A percentile compares a stretch with the other conserved stretches of the same genome.
phyloP scores from a whole-genome alignment of 805 yeast species.

The Teunomyces kruisii region DNA sequence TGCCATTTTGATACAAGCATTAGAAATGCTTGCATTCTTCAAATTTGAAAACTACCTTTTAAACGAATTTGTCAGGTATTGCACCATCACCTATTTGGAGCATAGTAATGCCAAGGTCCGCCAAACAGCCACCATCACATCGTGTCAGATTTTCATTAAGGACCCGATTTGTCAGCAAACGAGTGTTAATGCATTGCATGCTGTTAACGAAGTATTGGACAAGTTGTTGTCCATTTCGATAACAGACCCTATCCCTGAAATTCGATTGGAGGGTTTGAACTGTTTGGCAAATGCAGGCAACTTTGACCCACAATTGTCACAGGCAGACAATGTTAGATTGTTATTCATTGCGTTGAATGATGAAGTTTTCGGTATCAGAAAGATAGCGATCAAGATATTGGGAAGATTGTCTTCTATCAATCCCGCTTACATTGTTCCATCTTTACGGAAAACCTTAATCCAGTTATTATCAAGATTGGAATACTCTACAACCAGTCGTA shows the following conservation, averaged over 20 bases:
- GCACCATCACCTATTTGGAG: conserved; percentile 81
- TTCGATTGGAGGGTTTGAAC: conserved; percentile 74
- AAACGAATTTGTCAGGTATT: conserved; percentile 83
- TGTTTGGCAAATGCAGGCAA: conserved; percentile 60
- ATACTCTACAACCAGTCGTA: conserved; percentile 69
- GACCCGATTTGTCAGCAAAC: conserved; percentile 86
- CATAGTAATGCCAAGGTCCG: conserved; percentile 79
- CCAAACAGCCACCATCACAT: conserved; percentile 79
- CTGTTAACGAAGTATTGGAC: conserved; percentile 82
- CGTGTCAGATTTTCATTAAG: conserved; percentile 69
- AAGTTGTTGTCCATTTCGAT: conserved; percentile 79
- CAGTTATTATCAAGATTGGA: conserved; percentile 85
- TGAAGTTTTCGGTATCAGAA: conserved; percentile 80
- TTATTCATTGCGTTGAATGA: conserved; percentile 89
- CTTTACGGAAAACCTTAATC: conserved; percentile 79
- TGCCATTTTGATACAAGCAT: conserved; percentile 67
- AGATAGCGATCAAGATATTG: conserved; percentile 71
- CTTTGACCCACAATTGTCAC: conserved; percentile 91
- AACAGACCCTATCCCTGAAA: conserved; percentile 85
- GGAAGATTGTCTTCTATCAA: conserved; percentile 84
- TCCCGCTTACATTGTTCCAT: conserved; percentile 95
- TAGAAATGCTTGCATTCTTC: conserved; percentile 73
- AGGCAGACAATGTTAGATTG: conserved; percentile 84
- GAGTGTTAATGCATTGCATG: conserved; percentile 74
- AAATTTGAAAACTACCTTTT: conserved; percentile 73